phyloP scores from a whole-genome alignment of 352 stramenopile species.

The Phytophthora vignae region DNA sequence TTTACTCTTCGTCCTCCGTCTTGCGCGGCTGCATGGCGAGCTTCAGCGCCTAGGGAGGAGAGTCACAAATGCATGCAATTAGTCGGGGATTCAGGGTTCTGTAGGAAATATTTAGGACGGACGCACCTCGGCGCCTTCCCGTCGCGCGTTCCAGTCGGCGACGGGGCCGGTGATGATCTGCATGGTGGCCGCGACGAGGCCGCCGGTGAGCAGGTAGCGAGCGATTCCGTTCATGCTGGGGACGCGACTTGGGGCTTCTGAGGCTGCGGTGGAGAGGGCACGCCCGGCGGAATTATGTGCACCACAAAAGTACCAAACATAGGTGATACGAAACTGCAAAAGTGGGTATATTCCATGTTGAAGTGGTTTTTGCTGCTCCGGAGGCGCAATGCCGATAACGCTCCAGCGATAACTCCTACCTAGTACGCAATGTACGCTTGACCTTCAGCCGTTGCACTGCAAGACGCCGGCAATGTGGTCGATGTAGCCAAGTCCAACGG shows the following conservation, averaged over 20 bases:
- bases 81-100: background rate
- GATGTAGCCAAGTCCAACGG: constrained; percentile 17
- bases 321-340: background rate
- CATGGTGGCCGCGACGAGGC: constrained; percentile 71
- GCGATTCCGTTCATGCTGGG: constrained; percentile 73
- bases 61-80: background rate
- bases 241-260: constrained; percentile 19
- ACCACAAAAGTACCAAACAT: background rate
- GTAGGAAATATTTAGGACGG: background rate
- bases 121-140: constrained; percentile 65
- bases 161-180: constrained; percentile 72
- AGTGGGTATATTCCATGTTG: background rate
- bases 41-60: constrained; percentile 62
- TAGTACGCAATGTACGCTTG: background rate
- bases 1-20: constrained; percentile 65
- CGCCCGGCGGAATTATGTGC: constrained; percentile 16
- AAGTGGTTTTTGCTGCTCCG: background rate
- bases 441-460: background rate
- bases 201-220: constrained; percentile 76
- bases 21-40: constrained; percentile 61
- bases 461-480: background rate
- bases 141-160: constrained; percentile 81
- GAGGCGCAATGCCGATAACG: background rate
- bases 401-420: background rate
- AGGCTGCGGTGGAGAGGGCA: constrained; percentile 20